Conservation (phyloP, 192 early-diverging fungal genomes). For the Gryganskiella cystojenkinii region DNA sequence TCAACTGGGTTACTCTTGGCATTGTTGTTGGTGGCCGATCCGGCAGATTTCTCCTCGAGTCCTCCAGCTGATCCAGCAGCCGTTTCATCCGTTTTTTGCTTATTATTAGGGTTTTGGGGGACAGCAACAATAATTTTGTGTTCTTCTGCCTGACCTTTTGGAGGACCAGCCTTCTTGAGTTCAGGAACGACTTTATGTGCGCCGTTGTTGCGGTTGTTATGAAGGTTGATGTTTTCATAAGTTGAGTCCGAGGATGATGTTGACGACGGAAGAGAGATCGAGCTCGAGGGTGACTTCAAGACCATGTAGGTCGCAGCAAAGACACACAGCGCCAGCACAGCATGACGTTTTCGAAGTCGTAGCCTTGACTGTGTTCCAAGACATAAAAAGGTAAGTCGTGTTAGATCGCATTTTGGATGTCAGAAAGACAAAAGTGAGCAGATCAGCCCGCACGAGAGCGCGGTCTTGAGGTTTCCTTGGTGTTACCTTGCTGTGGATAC, state of each 20-base stretch:
- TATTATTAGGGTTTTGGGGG: too few relatives aligned
- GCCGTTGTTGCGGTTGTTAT: neutral
- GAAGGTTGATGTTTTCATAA: too few relatives aligned
- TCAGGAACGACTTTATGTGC: neutral
- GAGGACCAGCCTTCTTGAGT: neutral
- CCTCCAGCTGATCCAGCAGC: neutral
- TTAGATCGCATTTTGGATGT: too few relatives aligned
- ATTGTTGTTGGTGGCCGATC: too few relatives aligned
- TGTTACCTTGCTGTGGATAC: conserved; percentile 27
- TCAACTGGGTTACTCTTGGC: neutral
- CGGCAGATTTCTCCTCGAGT: neutral
- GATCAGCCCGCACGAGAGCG: too few relatives aligned
- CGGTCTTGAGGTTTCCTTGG: neutral
- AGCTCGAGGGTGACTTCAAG: conserved; percentile 18
- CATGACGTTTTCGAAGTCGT: conserved; percentile 47
- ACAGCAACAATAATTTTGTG: neutral
- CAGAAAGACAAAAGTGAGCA: neutral
- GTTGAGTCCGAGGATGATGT: neutral
- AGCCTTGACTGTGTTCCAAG: conserved; percentile 1
- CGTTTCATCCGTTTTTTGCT: neutral
- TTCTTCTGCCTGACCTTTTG: conserved; percentile 7
- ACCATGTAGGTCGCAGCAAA: conserved; percentile 33
- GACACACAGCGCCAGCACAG: conserved; percentile 30
- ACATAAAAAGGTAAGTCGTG: neutral
- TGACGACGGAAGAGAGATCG: conserved; percentile 3